Base-by-base conservation (phyloP, 306 rosid species). In the Begonia loranthoides region DNA sequence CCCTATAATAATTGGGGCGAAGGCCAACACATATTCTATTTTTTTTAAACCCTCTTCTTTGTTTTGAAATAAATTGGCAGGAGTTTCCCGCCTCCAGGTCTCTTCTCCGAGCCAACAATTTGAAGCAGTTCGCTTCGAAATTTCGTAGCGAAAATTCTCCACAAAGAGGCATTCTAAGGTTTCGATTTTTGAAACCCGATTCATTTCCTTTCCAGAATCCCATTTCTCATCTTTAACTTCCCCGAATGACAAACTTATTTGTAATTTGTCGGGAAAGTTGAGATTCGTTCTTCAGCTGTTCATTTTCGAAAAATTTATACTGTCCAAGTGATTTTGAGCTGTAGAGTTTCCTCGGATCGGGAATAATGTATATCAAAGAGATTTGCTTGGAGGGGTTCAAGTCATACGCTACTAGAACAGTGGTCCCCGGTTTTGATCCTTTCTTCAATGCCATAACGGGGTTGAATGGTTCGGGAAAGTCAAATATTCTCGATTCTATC, bases 381-480 rank as follows among this genome's bases (percentile, higher is more conserved):
- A 17, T 85, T 8, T 82, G 92, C 78, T 56, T 90, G 60, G 97
- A 90, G 61, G 97, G 97, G n/a, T 90, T 90, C 82, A 90, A 90
- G 67, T 90, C 97, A 6, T 90, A 85, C 61, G 97, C 95, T 45
- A 90, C 86, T 13, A 73, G 94, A 71, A 90, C 97, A 0, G 87
- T 85, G 6, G 94, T 90, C 33, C 87, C 87, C 0, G 94, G 97
- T 1, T 90, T 90, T 54, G 95, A 90, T 47, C 92, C 80, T 0
- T 81, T 60, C 57, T 90, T 85, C 80, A 90, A 90, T 60, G 97
- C 97, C 50, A 90, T 90, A 39, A 90, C 97, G 0, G 92, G 95
- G 8, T 63, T 90, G 39, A 90, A 90, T 68, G 95, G 95, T 57
- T 90, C 99, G 55, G 99, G 99, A 5, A 90, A 85, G 79, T 85